These are phyloP conservation scores for Magnolia sinica DNA, from an alignment of 164 flowering plant species.

Conservation along the genomic window DNA sequence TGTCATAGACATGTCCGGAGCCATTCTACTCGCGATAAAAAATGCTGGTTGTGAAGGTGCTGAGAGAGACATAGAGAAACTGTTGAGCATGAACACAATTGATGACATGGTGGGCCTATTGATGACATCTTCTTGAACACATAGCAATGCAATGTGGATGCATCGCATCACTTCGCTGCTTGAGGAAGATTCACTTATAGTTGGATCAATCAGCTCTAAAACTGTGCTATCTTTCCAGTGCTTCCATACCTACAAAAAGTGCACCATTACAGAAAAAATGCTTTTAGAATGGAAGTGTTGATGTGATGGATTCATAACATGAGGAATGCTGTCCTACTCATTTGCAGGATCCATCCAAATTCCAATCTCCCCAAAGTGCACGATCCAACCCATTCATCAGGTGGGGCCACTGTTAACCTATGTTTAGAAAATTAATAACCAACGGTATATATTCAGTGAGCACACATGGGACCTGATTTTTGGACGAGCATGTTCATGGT, in stretches of 20 bases:
- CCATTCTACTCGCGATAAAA: slow-evolving; percentile 13
- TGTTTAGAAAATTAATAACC: too few species aligned
- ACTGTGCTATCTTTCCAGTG: slow-evolving; percentile 15
- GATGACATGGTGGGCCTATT: slow-evolving; percentile 24
- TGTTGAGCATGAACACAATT: slow-evolving; percentile 19
- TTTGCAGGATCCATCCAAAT: too few species aligned
- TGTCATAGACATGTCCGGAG: neutral
- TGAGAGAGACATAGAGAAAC: slow-evolving; percentile 19
- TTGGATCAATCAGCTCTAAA: slow-evolving; percentile 13
- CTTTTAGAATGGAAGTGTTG: neutral
- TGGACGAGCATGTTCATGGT: neutral
- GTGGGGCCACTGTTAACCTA: too few species aligned
- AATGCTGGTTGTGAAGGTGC: slow-evolving; percentile 27
- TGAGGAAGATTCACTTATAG: slow-evolving; percentile 5
- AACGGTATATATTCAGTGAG: too few species aligned
- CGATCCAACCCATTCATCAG: too few species aligned
- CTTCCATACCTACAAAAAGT: slow-evolving; percentile 21
- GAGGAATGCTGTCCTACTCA: too few species aligned
- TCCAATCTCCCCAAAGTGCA: too few species aligned
- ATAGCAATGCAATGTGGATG: slow-evolving; percentile 25
- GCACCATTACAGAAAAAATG: neutral
- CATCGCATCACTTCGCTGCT: slow-evolving; percentile 16
- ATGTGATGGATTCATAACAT: neutral
- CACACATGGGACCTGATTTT: neutral
- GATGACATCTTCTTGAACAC: slow-evolving; percentile 21